Evolutionary conservation across 148 eudicot species (phyloP).

Genomic region (Chenopodium formosanum): DNA sequence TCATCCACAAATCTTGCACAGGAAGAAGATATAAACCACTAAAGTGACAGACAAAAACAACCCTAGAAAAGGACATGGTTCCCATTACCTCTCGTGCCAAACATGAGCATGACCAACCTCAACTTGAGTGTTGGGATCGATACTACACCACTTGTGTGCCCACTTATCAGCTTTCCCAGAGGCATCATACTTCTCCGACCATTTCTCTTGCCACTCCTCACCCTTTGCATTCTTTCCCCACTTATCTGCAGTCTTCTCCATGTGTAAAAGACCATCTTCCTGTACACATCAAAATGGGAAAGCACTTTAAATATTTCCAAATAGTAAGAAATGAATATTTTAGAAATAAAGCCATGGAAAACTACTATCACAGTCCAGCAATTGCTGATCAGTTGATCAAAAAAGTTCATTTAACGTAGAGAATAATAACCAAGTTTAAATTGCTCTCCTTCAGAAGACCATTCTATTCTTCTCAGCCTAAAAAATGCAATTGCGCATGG

Average conservation of each 20-base stretch:
- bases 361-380: neutral
- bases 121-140: constrained; percentile 67
- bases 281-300: constrained; percentile 25
- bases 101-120: constrained; percentile 93
- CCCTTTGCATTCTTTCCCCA: constrained; percentile 86
- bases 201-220: constrained; percentile 84
- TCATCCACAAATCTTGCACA: neutral
- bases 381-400: neutral
- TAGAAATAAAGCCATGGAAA: neutral
- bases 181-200: constrained; percentile 79
- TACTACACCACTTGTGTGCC: constrained; percentile 95
- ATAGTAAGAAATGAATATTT: neutral
- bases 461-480: neutral
- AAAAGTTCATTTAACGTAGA: neutral
- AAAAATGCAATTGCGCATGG: neutral
- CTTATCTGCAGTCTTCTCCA: constrained; percentile 90
- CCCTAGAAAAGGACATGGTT: neutral
- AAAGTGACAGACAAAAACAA: neutral
- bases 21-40: neutral
- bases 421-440: constrained; percentile 9
- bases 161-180: constrained; percentile 87
- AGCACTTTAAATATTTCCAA: neutral
- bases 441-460: neutral
- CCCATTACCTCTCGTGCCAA: constrained; percentile 85
- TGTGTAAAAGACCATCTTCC: constrained; percentile 56